Evolutionary conservation across 345 rosid species (phyloP).

Genomic region (Turritis glabra): DNA sequence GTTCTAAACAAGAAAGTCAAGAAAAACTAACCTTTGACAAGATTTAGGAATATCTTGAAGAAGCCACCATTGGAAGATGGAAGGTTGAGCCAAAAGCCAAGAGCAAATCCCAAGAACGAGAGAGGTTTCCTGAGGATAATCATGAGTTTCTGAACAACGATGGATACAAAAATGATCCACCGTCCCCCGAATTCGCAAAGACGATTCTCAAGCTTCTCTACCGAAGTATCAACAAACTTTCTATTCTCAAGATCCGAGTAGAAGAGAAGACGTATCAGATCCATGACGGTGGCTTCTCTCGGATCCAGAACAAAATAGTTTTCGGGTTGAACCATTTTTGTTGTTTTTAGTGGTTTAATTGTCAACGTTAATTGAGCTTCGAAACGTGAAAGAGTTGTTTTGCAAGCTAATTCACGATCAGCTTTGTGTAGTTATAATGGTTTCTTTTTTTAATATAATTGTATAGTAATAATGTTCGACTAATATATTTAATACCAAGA

Average conservation of each 20-base stretch:
- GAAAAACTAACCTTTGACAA: not conserved
- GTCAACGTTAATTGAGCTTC: not conserved
- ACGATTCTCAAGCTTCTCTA: no score
- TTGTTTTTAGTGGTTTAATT: not conserved
- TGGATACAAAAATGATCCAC: not conserved
- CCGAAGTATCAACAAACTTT: not conserved
- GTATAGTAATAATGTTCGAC: not conserved
- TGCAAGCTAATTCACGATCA: not conserved
- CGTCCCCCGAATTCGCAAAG: not conserved
- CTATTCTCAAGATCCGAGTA: not conserved
- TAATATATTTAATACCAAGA: not conserved
- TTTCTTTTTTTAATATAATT: no score
- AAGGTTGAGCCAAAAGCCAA: not conserved
- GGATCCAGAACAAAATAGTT: not conserved
- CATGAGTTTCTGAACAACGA: not conserved
- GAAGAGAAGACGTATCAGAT: not conserved
- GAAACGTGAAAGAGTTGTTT: no score
- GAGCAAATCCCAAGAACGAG: not conserved
- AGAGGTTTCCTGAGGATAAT: not conserved
- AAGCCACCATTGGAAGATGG: not conserved
- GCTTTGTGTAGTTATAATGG: not conserved
- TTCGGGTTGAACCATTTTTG: not conserved
- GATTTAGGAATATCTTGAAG: not conserved
- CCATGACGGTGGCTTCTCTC: not conserved
- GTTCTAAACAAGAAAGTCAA: not conserved